These are phyloP conservation scores for Kalaharituber pfeilii DNA, from an alignment of 2,329 filamentous ascomycete species.

Conservation along the genomic window DNA sequence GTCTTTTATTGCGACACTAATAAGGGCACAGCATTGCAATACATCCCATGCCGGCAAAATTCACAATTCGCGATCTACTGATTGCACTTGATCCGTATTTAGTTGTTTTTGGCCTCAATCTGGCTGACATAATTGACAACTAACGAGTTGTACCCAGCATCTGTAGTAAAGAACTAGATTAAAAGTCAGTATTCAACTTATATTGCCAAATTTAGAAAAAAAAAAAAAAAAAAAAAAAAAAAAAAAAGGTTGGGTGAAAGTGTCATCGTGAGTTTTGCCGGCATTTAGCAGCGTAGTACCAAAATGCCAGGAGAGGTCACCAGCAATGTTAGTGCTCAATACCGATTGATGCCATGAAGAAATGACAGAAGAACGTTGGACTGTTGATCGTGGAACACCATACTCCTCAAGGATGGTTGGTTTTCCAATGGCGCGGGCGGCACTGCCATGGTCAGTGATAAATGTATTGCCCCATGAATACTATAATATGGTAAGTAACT, in stretches of 20 bases:
- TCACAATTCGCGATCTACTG: no score
- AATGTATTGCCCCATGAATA: constrained; percentile 32
- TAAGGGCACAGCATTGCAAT: no score
- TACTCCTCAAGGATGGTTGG: constrained; percentile 20
- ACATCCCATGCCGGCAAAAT: no score
- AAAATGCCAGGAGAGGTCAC: constrained; percentile 21
- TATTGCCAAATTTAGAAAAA: not conserved
- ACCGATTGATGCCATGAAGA: constrained; percentile 17
- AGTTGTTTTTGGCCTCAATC: constrained; percentile 9
- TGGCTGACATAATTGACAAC: constrained; percentile 7
- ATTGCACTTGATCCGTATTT: no score
- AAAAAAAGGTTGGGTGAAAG: constrained; percentile 13
- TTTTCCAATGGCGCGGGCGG: constrained; percentile 26
- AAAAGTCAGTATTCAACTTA: not conserved
- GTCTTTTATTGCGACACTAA: no score
- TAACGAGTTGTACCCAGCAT: constrained; percentile 6
- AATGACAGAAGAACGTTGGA: constrained; percentile 14
- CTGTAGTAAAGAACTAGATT: not conserved
- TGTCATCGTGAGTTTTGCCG: constrained; percentile 20
- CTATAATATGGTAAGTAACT: not conserved
- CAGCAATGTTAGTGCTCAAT: constrained; percentile 15
- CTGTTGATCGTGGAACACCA: constrained; percentile 17
- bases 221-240: not conserved
- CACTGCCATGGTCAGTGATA: constrained; percentile 32
- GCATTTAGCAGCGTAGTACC: constrained; percentile 17